Evolutionary conservation across 208 protist genomes (phyloP).

Genomic region (Lotmaria passim): DNA sequence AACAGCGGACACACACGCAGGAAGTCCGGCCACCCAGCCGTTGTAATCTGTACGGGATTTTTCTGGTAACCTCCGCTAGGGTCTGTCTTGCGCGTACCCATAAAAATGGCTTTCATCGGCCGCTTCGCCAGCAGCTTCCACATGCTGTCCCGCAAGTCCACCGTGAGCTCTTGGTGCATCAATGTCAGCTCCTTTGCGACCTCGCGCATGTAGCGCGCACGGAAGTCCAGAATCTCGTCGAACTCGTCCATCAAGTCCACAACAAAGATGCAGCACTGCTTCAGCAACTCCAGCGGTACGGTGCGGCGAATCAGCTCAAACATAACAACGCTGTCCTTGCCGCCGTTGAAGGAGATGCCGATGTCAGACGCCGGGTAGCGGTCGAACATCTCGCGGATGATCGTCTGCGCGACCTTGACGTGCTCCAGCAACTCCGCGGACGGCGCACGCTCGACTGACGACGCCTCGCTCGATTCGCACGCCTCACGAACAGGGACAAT

Average conservation of each 20-base stretch:
- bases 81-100: slow-evolving; percentile 88
- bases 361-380: slow-evolving; percentile 55
- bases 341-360: slow-evolving; percentile 90
- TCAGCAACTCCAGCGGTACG: slow-evolving; percentile 45
- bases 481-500: not conserved
- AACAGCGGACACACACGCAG: slow-evolving; percentile 87
- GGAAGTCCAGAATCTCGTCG: slow-evolving; percentile 72
- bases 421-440: slow-evolving; percentile 11
- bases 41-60: slow-evolving; percentile 61
- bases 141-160: slow-evolving; percentile 63
- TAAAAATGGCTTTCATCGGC: slow-evolving; percentile 74
- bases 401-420: slow-evolving; percentile 17
- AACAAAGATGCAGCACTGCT: slow-evolving; percentile 61
- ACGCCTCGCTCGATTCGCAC: not conserved
- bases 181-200: slow-evolving; percentile 41
- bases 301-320: slow-evolving; percentile 68
- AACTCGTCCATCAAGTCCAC: slow-evolving; percentile 73
- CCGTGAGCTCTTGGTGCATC: slow-evolving; percentile 27
- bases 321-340: slow-evolving; percentile 91
- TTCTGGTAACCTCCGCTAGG: slow-evolving; percentile 67
- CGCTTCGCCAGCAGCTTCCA: slow-evolving; percentile 46
- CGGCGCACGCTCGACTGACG: not conserved
- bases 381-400: slow-evolving; percentile 50
- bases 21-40: slow-evolving; percentile 87
- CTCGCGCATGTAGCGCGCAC: slow-evolving; percentile 47